Base-by-base conservation (phyloP, 2,329 filamentous ascomycete species). In the Nemania sp. region DNA sequence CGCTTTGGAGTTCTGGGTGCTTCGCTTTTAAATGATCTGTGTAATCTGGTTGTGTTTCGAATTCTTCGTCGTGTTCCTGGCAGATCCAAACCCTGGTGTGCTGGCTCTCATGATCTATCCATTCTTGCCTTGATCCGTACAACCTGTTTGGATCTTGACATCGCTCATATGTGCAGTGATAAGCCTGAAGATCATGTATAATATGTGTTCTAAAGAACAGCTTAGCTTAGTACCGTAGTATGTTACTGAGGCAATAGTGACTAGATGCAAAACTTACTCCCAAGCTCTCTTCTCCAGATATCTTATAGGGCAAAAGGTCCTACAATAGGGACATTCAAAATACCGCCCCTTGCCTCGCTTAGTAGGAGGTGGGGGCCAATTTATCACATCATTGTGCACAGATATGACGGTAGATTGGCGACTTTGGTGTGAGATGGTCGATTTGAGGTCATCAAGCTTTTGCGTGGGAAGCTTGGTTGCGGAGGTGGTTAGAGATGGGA, bases 31-130 rank as follows among this genome's bases (percentile, higher is more conserved):
- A 7, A 17, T 41, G 39, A 28, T 15, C 22, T 2, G 19, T 26
- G 5, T 41, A 41, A 15, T 41, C 22, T 7, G 22, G 39, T 12
- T 26, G 39, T 4, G 60, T 60, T 41, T 58, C 60, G 17, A 58
- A 62, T 22, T 62, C 60, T 3, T 34, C 39, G 1, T 33, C 17
- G 36, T 57, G 50, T 11, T 28, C 31, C 17, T 50, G 36, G 20
- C 60, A 62, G 23, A 54, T 45, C 58, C 58, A 62, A 1, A 59
- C 53, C 2, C 49, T 36, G 5, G 24, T 37, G 28, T 62, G 60
- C 24, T 56, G 56, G 30, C 28, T 52, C 33, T 62, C 60, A n/a
- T 62, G 60, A 15, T 61, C 41, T n/a, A 61, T 45, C 58, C 58
- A 62, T 22, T 61, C 60, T 34, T 59, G 45, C 19, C 30, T 55